Evolutionary conservation across 495 filamentous ascomycete species (phyloP), one percentile per base, ranked within the genome.

Genomic region (Tuber magnatum): DNA sequence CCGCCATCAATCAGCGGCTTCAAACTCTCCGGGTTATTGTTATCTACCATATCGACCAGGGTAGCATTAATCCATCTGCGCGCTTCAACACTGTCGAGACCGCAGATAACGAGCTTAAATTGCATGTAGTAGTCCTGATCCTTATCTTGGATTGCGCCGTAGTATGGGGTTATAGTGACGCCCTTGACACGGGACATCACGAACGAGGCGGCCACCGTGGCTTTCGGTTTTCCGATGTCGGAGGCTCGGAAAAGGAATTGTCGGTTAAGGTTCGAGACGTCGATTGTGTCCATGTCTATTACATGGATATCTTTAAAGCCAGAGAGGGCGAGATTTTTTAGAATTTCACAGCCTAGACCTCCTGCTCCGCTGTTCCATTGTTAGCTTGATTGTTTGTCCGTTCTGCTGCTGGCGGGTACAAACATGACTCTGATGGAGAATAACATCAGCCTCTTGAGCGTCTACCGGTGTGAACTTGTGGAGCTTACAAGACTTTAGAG

Each of bases 201-300:
- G 82, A 97, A 97, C 16, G 87, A 87, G 14, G 96, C 96, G 14
- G 96, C 96, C 71, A 97, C 91, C 78, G 94, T 92, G 76, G 96
- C 96, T 85, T 99, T 99, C 74, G 90, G 91, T 78, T 92, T 94
- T 46, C 96, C 95, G 39, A 99, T 94, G 82, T 99, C 96, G 69
- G 89, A 86, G 79, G 94, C 87, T 28, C 96, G 93, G 84, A 99
- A 99, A 70, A 99, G 89, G 83, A 99, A 99, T 82, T 99, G 96
- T 38, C 96, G 90, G 83, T 99, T 99, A 69, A 99, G 88, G 84
- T 99, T 99, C 39, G 93, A 97, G 73, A 99, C 93, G 82, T 99
- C 96, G 83, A 99, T 99, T 9, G 94, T 98, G 82, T 96, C 92
- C 96, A 99, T 99, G 86, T 99, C 96, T 80, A 99, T 98, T 56